Evolutionary conservation across 352 stramenopile genomes (phyloP).

Genomic region (Globisporangium canariense): DNA sequence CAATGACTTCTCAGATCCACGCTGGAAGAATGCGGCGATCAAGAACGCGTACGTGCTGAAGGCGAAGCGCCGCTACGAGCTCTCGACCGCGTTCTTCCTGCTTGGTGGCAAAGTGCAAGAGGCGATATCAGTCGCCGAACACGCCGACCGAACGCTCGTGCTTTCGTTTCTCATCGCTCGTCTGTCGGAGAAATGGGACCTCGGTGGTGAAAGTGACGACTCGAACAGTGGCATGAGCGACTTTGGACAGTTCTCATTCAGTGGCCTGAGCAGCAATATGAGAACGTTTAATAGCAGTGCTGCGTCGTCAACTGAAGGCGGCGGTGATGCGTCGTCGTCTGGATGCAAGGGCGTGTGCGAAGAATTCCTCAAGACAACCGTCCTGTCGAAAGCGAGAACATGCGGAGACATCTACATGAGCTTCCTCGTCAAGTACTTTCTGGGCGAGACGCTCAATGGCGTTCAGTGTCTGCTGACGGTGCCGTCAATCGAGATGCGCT

Average conservation of each 20-base stretch:
- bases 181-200: conserved; percentile 71
- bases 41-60: conserved; percentile 91
- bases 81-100: conserved; percentile 83
- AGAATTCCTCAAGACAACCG: conserved; percentile 58
- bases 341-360: conserved; percentile 37
- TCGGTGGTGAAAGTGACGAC: conserved; percentile 31
- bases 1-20: conserved; percentile 80
- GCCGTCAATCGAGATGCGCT: conserved; percentile 50
- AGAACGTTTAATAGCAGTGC: conserved; percentile 19
- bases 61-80: conserved; percentile 74
- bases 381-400: conserved; percentile 45
- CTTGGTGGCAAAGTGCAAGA: conserved; percentile 76
- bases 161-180: conserved; percentile 79
- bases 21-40: conserved; percentile 86
- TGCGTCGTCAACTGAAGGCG: not conserved
- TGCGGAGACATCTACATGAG: conserved; percentile 72
- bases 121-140: conserved; percentile 67
- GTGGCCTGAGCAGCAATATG: conserved; percentile 49
- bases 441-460: conserved; percentile 39
- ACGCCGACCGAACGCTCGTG: conserved; percentile 70
- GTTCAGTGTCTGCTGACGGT: conserved; percentile 51
- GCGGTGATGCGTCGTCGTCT: conserved; percentile 2
- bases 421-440: conserved; percentile 71
- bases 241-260: conserved; percentile 51
- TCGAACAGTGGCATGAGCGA: conserved; percentile 12